Evolutionary conservation across 78 protist genomes (phyloP).

Genomic region (Protostelium mycophagum): DNA sequence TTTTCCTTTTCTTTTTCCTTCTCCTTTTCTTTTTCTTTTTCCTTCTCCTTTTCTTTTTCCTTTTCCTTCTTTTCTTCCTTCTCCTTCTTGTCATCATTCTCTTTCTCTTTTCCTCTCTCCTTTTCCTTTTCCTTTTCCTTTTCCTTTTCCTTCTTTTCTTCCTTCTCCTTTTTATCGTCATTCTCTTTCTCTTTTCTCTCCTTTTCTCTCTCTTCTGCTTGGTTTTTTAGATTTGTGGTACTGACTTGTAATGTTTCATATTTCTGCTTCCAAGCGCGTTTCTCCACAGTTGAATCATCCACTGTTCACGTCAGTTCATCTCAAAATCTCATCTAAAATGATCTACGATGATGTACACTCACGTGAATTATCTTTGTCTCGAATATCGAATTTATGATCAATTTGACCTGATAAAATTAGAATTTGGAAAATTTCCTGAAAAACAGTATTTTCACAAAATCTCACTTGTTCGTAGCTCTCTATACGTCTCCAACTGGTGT

Average conservation of each 20-base stretch:
- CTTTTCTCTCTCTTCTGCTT: background rate
- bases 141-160: background rate
- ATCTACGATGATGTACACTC: too few relatives aligned
- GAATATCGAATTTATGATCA: too few relatives aligned
- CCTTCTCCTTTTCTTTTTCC: background rate
- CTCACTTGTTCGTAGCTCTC: background rate
- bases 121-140: background rate
- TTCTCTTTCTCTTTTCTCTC: background rate
- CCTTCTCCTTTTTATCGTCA: background rate
- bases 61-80: background rate
- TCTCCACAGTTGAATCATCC: background rate
- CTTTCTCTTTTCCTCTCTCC: background rate
- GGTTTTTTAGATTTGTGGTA: too few relatives aligned
- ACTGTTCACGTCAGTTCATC: background rate
- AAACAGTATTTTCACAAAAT: background rate
- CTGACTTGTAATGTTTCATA: background rate
- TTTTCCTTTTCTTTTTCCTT: background rate
- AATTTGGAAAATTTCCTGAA: background rate
- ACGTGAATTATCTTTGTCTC: too few relatives aligned
- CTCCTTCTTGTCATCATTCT: background rate
- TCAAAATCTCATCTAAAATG: background rate
- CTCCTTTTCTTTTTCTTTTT: background rate
- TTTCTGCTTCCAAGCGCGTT: background rate
- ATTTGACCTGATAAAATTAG: background rate
- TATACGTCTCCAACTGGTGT: background rate